phyloP scores from a whole-genome alignment of 352 stramenopile species.

The Elongisporangium prolatum region DNA sequence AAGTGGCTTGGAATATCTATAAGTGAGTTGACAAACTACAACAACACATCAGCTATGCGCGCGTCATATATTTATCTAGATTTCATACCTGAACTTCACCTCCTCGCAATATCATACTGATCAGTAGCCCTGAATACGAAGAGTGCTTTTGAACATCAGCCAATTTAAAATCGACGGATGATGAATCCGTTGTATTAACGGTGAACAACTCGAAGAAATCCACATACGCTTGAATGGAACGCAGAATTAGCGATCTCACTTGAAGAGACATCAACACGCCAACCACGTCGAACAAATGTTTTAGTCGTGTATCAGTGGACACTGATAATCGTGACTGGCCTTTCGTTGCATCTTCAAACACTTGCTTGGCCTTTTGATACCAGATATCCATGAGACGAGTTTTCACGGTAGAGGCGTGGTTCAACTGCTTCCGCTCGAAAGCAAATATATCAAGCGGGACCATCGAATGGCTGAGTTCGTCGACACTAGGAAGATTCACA shows the following conservation, averaged over 20 bases:
- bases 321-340: slow-evolving; percentile 8
- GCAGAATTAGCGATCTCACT: slow-evolving; percentile 54
- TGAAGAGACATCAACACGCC: slow-evolving; percentile 72
- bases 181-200: background rate
- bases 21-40: slow-evolving; percentile 44
- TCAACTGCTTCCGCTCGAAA: slow-evolving; percentile 54
- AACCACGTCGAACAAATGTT: slow-evolving; percentile 60
- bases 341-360: slow-evolving; percentile 38
- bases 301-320: slow-evolving; percentile 12
- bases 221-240: slow-evolving; percentile 59
- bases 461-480: slow-evolving; percentile 17
- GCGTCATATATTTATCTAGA: background rate
- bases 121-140: slow-evolving; percentile 3
- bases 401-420: slow-evolving; percentile 37
- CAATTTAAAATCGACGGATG: background rate
- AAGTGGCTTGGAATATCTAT: slow-evolving; percentile 50
- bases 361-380: slow-evolving; percentile 39
- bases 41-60: background rate
- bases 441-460: slow-evolving; percentile 32
- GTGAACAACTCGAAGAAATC: slow-evolving; percentile 65
- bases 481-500: slow-evolving; percentile 35
- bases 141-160: background rate
- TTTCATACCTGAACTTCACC: slow-evolving; percentile 8
- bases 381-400: slow-evolving; percentile 49
- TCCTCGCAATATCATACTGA: slow-evolving; percentile 5